Conservation (phyloP, 176 grass and related monocot species). For the Aegilops speltoides region DNA sequence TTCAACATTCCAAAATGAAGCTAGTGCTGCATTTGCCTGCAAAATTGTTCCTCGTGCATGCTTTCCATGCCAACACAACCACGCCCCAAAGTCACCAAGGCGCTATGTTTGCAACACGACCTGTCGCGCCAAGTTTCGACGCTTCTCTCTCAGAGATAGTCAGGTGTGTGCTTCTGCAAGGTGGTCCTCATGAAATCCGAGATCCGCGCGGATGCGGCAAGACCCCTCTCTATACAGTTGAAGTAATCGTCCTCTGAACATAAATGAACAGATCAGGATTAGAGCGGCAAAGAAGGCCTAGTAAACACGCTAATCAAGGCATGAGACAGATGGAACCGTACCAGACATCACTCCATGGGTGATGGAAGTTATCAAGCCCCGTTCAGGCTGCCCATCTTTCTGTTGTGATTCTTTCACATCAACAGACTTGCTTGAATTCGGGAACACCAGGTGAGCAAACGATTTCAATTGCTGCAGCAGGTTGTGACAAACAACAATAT, state of each 20-base stretch:
- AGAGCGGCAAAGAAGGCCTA: not conserved
- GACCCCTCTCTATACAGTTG: conserved; percentile 68
- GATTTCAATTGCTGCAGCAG: conserved; percentile 83
- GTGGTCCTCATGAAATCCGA: conserved; percentile 79
- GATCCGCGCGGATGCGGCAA: conserved; percentile 63
- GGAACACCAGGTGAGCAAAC: conserved; percentile 85
- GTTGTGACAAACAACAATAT: conserved; percentile 5
- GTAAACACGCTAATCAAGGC: not conserved
- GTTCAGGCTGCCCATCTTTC: conserved; percentile 52
- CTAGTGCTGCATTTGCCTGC: not conserved
- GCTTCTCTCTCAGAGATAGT: conserved; percentile 28
- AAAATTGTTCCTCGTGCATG: not conserved
- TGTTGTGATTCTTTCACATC: conserved; percentile 35
- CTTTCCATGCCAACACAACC: not conserved
- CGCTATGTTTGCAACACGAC: not conserved
- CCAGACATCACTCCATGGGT: conserved; percentile 73
- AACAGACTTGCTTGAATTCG: conserved; percentile 57
- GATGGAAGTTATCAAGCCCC: conserved; percentile 63
- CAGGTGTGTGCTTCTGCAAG: conserved; percentile 46
- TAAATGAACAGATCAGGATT: not conserved
- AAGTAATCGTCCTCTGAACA: conserved; percentile 57
- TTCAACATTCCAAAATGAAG: not conserved
- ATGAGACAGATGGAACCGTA: not conserved
- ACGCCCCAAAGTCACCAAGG: not conserved
- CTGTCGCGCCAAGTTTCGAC: no score